phyloP scores from a whole-genome alignment of 345 rosid genomes.

The Pistacia integerrima region DNA sequence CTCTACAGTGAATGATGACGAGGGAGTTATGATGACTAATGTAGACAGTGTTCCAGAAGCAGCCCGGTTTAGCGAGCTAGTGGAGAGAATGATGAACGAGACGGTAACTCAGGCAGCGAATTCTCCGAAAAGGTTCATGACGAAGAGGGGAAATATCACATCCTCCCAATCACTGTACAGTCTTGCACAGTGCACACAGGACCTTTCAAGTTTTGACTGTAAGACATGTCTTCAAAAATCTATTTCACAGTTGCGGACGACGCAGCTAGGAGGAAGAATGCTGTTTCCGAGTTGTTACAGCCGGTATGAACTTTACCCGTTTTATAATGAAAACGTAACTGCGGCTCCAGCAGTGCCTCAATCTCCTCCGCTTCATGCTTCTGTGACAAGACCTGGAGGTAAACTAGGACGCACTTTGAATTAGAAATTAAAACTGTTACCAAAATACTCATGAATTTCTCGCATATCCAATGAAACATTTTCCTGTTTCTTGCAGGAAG shows the following conservation, averaged over 20 bases:
- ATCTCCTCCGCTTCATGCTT: too few species aligned
- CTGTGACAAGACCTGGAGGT: conserved; percentile 19
- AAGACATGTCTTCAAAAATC: conserved; percentile 16
- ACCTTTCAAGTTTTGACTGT: conserved; percentile 11
- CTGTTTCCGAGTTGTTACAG: conserved; percentile 26
- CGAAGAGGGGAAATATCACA: neutral
- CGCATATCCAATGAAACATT: too few species aligned
- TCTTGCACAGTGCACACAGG: conserved; percentile 40
- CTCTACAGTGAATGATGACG: conserved; percentile 9
- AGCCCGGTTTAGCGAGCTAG: conserved; percentile 15
- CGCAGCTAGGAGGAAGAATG: conserved; percentile 24
- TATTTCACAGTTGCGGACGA: neutral
- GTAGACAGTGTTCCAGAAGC: neutral
- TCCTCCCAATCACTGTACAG: conserved; percentile 12
- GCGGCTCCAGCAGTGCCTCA: conserved; percentile 2
- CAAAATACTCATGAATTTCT: too few species aligned
- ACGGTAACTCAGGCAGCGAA: too few species aligned
- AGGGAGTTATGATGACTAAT: neutral
- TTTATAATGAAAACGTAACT: conserved; percentile 15
- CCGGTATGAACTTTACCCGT: conserved; percentile 23
- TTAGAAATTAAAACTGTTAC: neutral
- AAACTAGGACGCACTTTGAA: neutral
- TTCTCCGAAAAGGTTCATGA: neutral
- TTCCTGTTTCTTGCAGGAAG: conserved; percentile 22
- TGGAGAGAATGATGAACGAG: neutral